Conservation (phyloP, 441 rosid genomes). For the Pelargonium fulgidum region DNA sequence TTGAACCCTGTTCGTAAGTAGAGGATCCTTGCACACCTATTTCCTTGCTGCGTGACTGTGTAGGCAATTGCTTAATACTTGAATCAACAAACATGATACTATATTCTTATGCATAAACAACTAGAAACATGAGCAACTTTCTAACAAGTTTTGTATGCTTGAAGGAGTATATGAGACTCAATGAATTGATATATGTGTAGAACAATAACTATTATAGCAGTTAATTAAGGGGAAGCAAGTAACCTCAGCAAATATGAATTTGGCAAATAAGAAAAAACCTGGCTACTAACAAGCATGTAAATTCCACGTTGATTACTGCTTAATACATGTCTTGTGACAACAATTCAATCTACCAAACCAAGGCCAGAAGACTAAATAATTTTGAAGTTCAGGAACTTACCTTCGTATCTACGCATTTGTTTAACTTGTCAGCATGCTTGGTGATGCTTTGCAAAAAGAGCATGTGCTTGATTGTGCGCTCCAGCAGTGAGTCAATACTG, state of each 20-base stretch:
- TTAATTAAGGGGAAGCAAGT: background rate
- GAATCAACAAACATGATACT: background rate
- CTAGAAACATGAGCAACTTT: too few relatives aligned
- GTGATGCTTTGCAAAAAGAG: conserved; percentile 72
- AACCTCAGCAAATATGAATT: background rate
- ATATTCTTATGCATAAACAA: background rate
- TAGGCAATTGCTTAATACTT: conserved; percentile 20
- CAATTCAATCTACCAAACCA: background rate
- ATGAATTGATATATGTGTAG: background rate
- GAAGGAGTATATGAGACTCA: background rate
- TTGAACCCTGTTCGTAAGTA: conserved; percentile 66
- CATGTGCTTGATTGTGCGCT: conserved; percentile 91
- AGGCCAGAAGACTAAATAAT: conserved; percentile 1
- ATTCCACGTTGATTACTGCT: background rate
- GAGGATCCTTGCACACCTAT: conserved; percentile 30
- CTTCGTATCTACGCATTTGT: conserved; percentile 59
- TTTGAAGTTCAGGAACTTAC: conserved; percentile 28
- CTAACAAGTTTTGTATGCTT: background rate
- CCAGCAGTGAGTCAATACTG: conserved; percentile 94
- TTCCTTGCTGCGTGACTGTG: conserved; percentile 64
- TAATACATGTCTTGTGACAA: conserved; percentile 1
- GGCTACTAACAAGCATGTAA: background rate
- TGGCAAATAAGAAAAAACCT: background rate
- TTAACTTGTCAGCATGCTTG: conserved; percentile 81
- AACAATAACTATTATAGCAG: background rate